Base-by-base conservation (phyloP, 2,329 filamentous ascomycete genomes). In the Nigrospora oryzae region DNA sequence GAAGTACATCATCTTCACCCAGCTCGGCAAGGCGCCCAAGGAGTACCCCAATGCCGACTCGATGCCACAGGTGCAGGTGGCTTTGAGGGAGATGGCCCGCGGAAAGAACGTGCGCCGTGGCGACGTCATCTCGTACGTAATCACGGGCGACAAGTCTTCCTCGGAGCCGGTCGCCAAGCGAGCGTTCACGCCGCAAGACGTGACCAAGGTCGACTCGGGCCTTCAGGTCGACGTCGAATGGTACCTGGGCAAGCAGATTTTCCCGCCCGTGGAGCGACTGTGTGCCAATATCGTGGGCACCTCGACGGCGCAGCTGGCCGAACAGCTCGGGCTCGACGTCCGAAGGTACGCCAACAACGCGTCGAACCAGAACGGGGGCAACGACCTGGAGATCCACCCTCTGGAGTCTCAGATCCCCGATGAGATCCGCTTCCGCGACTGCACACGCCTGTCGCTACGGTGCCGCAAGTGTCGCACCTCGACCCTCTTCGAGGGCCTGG, bases 1-100 rank as follows among this genome's bases (percentile, higher is more conserved):
- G 55, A 96, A 96, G 70, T 98, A 97, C 69, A 94, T 90, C 56
- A 98, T 98, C 62, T 95, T 89, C 66, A 97, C 91, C 8, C 94
- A 97, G 73, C 86, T 98, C 46, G 93, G 93, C 54, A 98, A 98
- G 63, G 79, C 84, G 32, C 93, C 93, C 2, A 84, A 84, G 51
- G 90, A 97, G 51, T 98, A 98, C 57, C 91, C 91, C 44, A 95
- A 96, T 60, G 86, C 84, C 43, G 88, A 91, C 61, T 86, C 83
- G 36, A 97, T 98, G 93, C 93, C 93, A 4, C 91, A 95, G 46
- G 91, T 95, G 2, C 93, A 98, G 62, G 93, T 98, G 7, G 93
- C 93, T 8, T 75, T 97, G 17, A 84, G 89, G 36, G 88, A 95
- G 52, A 78, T 95, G 47, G 84, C 86, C 14, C 83, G 86, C 47